Percentiles rank a stretch among this genome's conserved stretches.
phyloP scores from a whole-genome alignment of 169 alveolate species.

The Eimeria tenella region DNA sequence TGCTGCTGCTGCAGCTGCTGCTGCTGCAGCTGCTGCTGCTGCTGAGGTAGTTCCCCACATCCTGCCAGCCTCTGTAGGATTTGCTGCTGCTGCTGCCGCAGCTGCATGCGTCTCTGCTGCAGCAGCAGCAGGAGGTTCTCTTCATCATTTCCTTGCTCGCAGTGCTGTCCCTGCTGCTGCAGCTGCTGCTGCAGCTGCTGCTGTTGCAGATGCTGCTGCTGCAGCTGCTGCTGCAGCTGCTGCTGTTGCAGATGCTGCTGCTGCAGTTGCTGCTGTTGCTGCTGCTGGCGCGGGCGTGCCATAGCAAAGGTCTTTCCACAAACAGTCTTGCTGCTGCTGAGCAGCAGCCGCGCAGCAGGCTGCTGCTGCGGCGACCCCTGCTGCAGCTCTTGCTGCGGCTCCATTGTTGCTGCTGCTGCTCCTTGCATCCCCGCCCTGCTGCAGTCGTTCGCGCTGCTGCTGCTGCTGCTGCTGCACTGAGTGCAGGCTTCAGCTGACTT shows the following conservation, averaged over 20 bases:
- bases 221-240: conserved; percentile 13
- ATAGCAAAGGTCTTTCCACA: conserved; percentile 51
- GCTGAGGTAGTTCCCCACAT: background rate
- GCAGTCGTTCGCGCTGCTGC: conserved; percentile 12
- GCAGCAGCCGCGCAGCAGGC: conserved; percentile 34
- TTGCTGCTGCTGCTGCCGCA: conserved; percentile 67
- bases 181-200: conserved; percentile 43
- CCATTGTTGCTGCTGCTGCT: conserved; percentile 32
- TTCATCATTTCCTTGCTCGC: conserved; percentile 1
- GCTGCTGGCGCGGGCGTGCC: conserved; percentile 33
- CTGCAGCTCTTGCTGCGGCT: background rate
- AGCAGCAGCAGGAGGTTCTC: conserved; percentile 33
- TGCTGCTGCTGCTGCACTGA: conserved; percentile 49
- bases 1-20: conserved; percentile 12
- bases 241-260: conserved; percentile 20
- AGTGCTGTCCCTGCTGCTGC: conserved; percentile 33
- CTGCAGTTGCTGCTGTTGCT: conserved; percentile 7
- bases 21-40: conserved; percentile 1
- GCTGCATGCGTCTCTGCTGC: conserved; percentile 62
- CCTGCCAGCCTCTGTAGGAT: conserved; percentile 30
- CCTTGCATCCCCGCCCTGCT: background rate
- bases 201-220: conserved; percentile 8
- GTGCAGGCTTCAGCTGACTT: background rate
- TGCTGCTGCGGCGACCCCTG: conserved; percentile 26
- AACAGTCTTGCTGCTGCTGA: conserved; percentile 13